phyloP scores from a whole-genome alignment of 73 alveolate species.

The Symbiodinium pilosum region DNA sequence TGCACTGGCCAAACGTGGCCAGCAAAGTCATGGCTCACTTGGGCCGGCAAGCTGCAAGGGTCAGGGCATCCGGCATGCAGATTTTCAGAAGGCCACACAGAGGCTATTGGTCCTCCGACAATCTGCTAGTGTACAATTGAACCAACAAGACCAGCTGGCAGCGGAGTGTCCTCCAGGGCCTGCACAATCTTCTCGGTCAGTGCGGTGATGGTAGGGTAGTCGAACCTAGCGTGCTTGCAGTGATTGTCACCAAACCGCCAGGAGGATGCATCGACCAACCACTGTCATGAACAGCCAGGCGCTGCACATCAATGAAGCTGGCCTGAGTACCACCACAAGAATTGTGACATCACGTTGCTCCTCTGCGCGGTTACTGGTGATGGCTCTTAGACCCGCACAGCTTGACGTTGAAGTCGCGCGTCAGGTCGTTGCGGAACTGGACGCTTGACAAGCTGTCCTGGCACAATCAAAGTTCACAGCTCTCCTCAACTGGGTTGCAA shows the following conservation, averaged over 20 bases:
- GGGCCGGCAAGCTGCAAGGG: neutral
- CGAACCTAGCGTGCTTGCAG: conserved; percentile 1
- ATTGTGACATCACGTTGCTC: too few species aligned
- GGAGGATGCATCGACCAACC: neutral
- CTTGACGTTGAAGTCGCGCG: conserved; percentile 75
- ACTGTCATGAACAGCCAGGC: neutral
- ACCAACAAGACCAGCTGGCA: too few species aligned
- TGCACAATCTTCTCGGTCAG: conserved; percentile 83
- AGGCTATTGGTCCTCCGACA: conserved; percentile 1
- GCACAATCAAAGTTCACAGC: too few species aligned
- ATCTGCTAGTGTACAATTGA: too few species aligned
- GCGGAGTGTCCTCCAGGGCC: conserved; percentile 46
- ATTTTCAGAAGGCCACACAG: neutral
- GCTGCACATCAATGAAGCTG: conserved; percentile 55
- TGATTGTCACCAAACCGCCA: neutral
- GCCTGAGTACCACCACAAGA: neutral
- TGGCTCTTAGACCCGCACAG: neutral
- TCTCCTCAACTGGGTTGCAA: too few species aligned
- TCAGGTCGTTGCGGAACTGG: conserved; percentile 89
- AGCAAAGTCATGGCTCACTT: neutral
- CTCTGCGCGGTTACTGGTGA: neutral
- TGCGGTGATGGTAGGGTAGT: conserved; percentile 68
- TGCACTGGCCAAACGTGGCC: neutral
- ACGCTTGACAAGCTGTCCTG: conserved; percentile 86
- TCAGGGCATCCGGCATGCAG: neutral